A percentile compares a stretch with the other conserved stretches of the same genome.
phyloP scores from a whole-genome alignment of 257 asterid genomes.

The Nicotiana noctiflora region DNA sequence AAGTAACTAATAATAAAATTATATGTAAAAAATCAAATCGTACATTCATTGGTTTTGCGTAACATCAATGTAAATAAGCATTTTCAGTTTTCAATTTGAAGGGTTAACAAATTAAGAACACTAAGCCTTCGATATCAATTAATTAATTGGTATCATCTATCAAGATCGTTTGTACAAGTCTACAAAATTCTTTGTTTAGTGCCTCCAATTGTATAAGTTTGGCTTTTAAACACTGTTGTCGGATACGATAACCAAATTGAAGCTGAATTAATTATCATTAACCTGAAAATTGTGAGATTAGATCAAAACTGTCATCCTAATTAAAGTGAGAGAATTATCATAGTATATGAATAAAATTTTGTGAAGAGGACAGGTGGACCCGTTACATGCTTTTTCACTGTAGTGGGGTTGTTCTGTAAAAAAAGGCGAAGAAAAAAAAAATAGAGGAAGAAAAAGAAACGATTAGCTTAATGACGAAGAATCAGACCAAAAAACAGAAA shows the following conservation, averaged over 20 bases:
- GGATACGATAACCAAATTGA: not conserved
- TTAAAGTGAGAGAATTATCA: not conserved
- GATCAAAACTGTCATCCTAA: not conserved
- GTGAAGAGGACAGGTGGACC: not conserved
- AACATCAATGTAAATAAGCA: not conserved
- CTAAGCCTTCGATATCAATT: no score
- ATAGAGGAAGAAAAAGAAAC: not conserved
- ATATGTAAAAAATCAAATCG: not conserved
- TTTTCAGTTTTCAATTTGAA: no score
- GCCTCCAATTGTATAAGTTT: not conserved
- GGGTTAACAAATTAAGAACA: no score
- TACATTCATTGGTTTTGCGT: not conserved
- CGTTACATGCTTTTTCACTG: not conserved
- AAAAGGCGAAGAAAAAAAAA: not conserved
- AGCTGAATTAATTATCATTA: not conserved
- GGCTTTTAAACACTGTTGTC: not conserved
- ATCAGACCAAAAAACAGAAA: conserved; percentile 27
- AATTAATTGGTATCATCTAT: no score
- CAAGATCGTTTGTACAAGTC: not conserved
- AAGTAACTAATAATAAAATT: not conserved
- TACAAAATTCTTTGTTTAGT: not conserved
- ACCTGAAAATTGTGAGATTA: not conserved
- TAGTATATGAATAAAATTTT: not conserved
- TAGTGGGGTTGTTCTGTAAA: not conserved
- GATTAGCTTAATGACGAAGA: conserved; percentile 65